Evolutionary conservation across 2,329 filamentous ascomycete genomes (phyloP), one percentile per base, ranked within the genome.

Genomic region (Penicillium sp.): DNA sequence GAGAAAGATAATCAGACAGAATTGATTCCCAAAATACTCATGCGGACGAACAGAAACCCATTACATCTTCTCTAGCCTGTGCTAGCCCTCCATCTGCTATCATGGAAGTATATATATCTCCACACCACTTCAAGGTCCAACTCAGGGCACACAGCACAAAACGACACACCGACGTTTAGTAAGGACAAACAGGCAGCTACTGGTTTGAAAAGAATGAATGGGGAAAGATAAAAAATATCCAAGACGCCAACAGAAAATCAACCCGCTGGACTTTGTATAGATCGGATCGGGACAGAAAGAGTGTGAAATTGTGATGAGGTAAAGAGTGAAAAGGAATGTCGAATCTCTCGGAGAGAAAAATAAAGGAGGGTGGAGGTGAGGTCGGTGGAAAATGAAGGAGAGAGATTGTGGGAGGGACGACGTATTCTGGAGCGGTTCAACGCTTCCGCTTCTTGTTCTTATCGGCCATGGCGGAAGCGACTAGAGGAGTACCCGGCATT

Each of bases 361-460:
- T 60, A 61, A 62, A 59, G 52, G 55, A 59, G 44, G 46, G 54
- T 24, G 37, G 57, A 49, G 48, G 43, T 19, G 26, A 44, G 37
- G 50, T 8, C 27, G 24, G 37, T 53, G 45, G 48, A 57, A 39
- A 48, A 45, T 37, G 47, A 43, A 59, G 55, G 52, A 60, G 52
- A 49, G 51, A 54, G 11, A 52, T 24, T 14, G 56, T 50, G 29
- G 41, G 44, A 39, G 35, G 13, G 27, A 46, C n/a, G 47, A 59
- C 45, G 45, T 48, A 52, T 33, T 33, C 13, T 45, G 29, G 31
- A 41, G 24, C 39, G 21, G 49, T 61, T 64, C 72, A 87, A 69
- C 86, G 80, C 80, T 90, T 90, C 69, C 86, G 82, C 78, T 89
- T 89, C 81, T 88, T 89, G 71, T 79, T 85, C 77, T 87, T 88